These are phyloP conservation scores for Hypomontagnella monticulosa DNA, from an alignment of 495 filamentous ascomycete genomes.

Conservation along the genomic window DNA sequence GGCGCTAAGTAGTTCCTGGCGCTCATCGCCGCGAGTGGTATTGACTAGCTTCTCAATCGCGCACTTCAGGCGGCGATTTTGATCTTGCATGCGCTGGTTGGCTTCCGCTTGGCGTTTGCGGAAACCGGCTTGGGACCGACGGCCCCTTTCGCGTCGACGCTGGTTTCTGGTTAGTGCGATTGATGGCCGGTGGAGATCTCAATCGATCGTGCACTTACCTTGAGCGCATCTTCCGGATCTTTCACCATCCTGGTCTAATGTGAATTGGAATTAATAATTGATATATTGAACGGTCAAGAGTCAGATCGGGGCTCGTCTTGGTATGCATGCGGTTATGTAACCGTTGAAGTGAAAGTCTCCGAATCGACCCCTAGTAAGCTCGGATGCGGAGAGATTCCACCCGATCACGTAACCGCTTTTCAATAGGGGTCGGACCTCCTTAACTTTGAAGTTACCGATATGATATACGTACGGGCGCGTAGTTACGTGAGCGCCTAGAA, in stretches of 20 bases:
- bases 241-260: background rate
- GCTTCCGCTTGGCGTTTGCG: conserved; percentile 25
- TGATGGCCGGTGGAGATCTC: background rate
- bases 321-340: conserved; percentile 17
- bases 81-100: conserved; percentile 13
- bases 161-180: conserved; percentile 5
- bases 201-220: conserved; percentile 5
- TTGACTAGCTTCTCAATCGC: conserved; percentile 27
- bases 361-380: background rate
- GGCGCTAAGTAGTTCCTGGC: conserved; percentile 17
- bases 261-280: background rate
- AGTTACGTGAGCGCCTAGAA: conserved; percentile 14
- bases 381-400: conserved; percentile 19
- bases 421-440: background rate
- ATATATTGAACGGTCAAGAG: no score
- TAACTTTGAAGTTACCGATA: background rate
- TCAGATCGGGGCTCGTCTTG: no score
- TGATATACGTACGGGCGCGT: background rate
- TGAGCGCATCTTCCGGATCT: conserved; percentile 17
- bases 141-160: conserved; percentile 34
- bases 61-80: conserved; percentile 18
- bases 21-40: conserved; percentile 23
- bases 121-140: conserved; percentile 25
- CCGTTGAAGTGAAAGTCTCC: background rate
- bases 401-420: conserved; percentile 34